Conservation (phyloP, 1,284 basidiomycete genomes). For the Cryptococcus sp. region DNA sequence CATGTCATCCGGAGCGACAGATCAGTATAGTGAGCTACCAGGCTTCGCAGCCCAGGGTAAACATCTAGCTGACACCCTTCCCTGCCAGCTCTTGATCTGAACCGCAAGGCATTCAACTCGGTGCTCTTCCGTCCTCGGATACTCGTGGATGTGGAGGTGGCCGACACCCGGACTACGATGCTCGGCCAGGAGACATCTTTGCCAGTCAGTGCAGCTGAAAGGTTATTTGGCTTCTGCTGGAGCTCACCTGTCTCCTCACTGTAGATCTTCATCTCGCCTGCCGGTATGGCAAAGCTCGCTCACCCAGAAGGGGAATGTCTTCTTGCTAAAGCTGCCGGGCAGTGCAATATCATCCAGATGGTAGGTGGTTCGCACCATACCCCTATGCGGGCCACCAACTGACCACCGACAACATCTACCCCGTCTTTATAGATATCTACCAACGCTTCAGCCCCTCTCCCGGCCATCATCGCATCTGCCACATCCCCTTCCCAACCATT, state of each 20-base stretch:
- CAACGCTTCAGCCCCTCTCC: slow-evolving; percentile 46
- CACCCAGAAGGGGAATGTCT: slow-evolving; percentile 46
- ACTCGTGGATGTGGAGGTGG: slow-evolving; percentile 41
- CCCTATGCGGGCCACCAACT: not conserved
- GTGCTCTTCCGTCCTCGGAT: slow-evolving; percentile 49
- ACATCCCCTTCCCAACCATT: slow-evolving; percentile 35
- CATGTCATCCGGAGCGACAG: slow-evolving; percentile 48
- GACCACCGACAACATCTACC: not conserved
- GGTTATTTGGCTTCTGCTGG: not conserved
- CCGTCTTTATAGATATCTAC: slow-evolving; percentile 42
- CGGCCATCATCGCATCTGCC: slow-evolving; percentile 38
- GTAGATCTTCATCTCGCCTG: slow-evolving; percentile 48
- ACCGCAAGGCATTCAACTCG: slow-evolving; percentile 42
- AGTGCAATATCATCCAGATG: slow-evolving; percentile 47
- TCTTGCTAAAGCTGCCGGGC: slow-evolving; percentile 42
- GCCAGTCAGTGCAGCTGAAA: slow-evolving; percentile 24
- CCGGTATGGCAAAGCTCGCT: slow-evolving; percentile 50
- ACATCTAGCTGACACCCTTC: not conserved
- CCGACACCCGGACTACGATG: slow-evolving; percentile 43
- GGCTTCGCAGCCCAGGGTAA: not conserved
- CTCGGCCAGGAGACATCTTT: slow-evolving; percentile 40
- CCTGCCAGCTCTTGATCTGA: slow-evolving; percentile 37
- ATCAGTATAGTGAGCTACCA: slow-evolving; percentile 41
- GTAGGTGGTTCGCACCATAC: slow-evolving; percentile 20
- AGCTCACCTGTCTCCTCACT: not conserved